Evolutionary conservation across 1,139 yeast genomes (phyloP), one percentile per base, ranked within the genome.

Genomic region (Petasospora rhodanensis): DNA sequence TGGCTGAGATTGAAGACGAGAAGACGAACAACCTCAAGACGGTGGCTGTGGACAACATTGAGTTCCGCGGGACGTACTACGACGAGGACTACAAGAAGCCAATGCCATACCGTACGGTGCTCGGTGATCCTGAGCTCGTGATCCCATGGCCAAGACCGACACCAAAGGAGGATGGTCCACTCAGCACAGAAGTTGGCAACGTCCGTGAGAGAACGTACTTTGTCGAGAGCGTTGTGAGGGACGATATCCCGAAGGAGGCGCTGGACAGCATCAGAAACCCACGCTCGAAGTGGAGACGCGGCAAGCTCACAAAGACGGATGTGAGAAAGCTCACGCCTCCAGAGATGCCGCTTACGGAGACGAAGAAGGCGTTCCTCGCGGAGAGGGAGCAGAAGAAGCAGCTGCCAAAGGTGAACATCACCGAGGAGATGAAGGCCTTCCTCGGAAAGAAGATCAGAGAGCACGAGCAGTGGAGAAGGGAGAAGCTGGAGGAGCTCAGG

Each of bases 91-190:
- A 81, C 58, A 80, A 79, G 56, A 68, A 70, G 52, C 73, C 82
- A 69, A 64, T 86, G 64, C 95, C 95, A 15, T 73, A 73, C 43
- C 75, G 97, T 61, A 73, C 76, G 45, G 86, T 89, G 12, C 70
- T 74, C 46, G 87, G 85, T 49, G 64, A 64, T 22, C 73, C 74
- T 26, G 68, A 72, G 30, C 64, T 85, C 37, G 75, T 76, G 29
- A 76, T 89, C 34, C 96, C 97, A 36, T 89, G 95, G 94, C 97
- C 97, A 26, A 72, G 76, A 45, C 95, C 95, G 2, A 79, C 76
- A 22, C 66, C 70, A 7, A 61, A 65, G n/a, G 72, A 71, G 45
- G 83, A 78, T 36, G 85, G 82, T 32, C 59, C 59, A 11, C 61
- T 76, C 37, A 70, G 76, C 5, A 85, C 96, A 0, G 58, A 61